These are phyloP conservation scores for Globisporangium paroecandrum DNA, from an alignment of 352 stramenopile species.

Conservation along the genomic window DNA sequence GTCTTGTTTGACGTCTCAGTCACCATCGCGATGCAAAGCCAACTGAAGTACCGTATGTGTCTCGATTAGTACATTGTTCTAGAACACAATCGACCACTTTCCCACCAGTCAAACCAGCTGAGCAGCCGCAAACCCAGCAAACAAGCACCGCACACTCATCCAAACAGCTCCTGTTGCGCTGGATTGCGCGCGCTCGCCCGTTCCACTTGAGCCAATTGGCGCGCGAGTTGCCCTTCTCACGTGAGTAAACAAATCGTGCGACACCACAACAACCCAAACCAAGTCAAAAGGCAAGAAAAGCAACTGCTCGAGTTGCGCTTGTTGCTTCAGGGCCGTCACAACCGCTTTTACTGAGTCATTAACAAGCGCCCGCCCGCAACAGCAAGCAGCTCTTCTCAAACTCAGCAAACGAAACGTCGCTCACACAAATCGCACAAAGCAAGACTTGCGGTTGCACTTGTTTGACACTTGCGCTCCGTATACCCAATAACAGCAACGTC, in stretches of 20 bases:
- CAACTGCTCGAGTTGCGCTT: slow-evolving; percentile 1
- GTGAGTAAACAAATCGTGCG: not conserved
- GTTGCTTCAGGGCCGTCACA: slow-evolving; percentile 1
- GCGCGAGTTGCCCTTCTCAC: slow-evolving; percentile 2
- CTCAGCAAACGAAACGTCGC: not conserved
- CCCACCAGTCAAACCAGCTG: not conserved
- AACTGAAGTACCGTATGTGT: not conserved
- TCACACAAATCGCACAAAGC: not conserved
- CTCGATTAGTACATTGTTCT: slow-evolving; percentile 4
- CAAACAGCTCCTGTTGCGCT: not conserved
- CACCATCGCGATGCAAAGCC: not conserved
- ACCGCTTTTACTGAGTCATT: slow-evolving; percentile 16
- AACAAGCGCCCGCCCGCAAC: not conserved
- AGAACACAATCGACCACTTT: slow-evolving; percentile 6
- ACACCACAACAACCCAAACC: not conserved
- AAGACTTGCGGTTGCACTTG: not conserved
- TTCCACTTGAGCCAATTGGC: slow-evolving; percentile 1
- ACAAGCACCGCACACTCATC: slow-evolving; percentile 6
- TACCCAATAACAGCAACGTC: not conserved
- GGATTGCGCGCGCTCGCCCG: not conserved
- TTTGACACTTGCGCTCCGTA: not conserved
- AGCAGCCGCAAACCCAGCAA: not conserved
- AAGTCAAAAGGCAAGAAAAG: not conserved
- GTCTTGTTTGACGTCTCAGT: not conserved
- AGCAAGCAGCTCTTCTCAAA: not conserved